Evolutionary conservation across 2,329 filamentous ascomycete species (phyloP), one percentile per base, ranked within the genome.

Genomic region (Phyllosticta capitalensis): DNA sequence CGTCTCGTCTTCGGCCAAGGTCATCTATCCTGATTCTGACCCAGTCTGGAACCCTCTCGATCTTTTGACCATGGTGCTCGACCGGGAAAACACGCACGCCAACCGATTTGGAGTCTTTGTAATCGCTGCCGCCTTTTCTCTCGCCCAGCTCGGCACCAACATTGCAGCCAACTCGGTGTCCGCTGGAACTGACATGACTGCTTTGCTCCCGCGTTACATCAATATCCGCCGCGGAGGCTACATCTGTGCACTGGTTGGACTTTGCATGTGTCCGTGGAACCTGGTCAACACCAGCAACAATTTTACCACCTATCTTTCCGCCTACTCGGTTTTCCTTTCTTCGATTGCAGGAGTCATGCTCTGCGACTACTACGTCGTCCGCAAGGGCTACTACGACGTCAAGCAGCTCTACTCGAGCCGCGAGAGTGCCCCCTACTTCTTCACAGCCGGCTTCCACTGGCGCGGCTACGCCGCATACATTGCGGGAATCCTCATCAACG

Each of bases 241-340:
- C 71, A 82, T 96, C 63, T 95, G 90, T 68, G 91, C 91, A 0
- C 71, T 80, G 1, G 78, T 95, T 59, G 90, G 90, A 58, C 78
- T 96, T 12, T 87, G 85, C 63, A 95, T 96, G 83, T 94, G 89
- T 70, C 92, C 92, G 0, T 92, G 87, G 83, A 88, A 89, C 62
- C 81, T 96, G 0, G 82, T 95, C 9, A 84, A 81, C 1, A 78
- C 78, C 52, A 83, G 83, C 52, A 95, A 92, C 77, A 85, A 87
- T 73, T 96, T 96, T 76, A 94, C 89, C 0, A 95, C 89, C 3
- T 96, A 96, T 69, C 83, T 96, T 0, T 94, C 89, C 0, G 88
- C 92, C 1, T 96, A 96, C 77, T 91, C 88, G 2, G 90, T 96
- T 60, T 96, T 96, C 75, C 81, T 96, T n/a, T 92, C 88, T 61